Base-by-base conservation (phyloP, 2,329 filamentous ascomycete genomes). In the Aspergillus tanneri region DNA sequence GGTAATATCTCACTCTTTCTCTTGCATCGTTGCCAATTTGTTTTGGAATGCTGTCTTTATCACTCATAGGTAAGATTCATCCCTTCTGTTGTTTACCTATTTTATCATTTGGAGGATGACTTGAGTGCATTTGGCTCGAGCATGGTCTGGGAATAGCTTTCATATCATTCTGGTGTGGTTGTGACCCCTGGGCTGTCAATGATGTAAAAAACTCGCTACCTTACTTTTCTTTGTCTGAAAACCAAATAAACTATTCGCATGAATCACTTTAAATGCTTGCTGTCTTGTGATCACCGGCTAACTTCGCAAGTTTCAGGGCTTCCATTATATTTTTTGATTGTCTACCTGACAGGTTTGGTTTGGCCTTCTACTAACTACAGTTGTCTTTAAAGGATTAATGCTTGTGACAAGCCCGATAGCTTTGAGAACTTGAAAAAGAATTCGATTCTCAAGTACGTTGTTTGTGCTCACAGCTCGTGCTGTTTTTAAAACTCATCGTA, bases 81-180 rank as follows among this genome's bases (percentile, higher is more conserved):
- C 40, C 19, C 19, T 36, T 34, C 39, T 34, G 41, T 39, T 50
- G 43, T 42, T 50, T 47, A 36, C 45, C 32, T 11, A 23, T 25
- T 25, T 32, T 45, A 46, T 46, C 37, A 48, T 50, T 71, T 60
- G 53, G 69, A 90, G 95, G 92, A 97, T 97, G 92, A 97, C 92
- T 90, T 92, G 92, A 97, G 92, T 91, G 92, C 92, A 97, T 97
- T 97, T 97, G 92, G 92, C 92, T 97, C 90, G 92, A 97, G 92
- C 81, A 95, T 90, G 83, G 84, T 77, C 73, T 76, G 78, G 76
- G 74, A 76, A 68, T 72, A 72, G 73, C 77, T 77, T 77, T 77
- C 73, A 76, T 73, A 78, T 86, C 87, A 84, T 96, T 86, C 81
- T 92, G 89, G 86, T 78, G 73, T 75, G 74, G 74, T 75, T 63